Evolutionary conservation across 2,329 filamentous ascomycete species (phyloP).

Genomic region (Raffaelea deltoideospora): DNA sequence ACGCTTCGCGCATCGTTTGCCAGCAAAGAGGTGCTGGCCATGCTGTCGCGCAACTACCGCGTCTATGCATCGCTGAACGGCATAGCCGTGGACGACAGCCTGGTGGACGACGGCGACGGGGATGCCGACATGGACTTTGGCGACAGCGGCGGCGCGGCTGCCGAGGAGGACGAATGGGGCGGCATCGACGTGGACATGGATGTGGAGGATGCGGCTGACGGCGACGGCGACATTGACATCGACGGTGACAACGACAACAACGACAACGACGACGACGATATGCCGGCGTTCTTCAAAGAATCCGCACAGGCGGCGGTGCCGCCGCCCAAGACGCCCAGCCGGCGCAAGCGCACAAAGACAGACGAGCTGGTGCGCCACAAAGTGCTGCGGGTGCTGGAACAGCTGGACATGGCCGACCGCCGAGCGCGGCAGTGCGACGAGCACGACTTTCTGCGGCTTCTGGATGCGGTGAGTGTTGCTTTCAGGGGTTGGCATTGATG

Average conservation of each 20-base stretch:
- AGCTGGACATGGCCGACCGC: conserved; percentile 67
- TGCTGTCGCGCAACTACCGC: conserved; percentile 79
- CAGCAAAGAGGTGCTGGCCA: conserved; percentile 62
- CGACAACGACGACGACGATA: conserved; percentile 48
- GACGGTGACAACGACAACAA: too few species aligned
- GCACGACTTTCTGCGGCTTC: conserved; percentile 72
- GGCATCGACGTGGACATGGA: conserved; percentile 49
- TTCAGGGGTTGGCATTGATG: not conserved
- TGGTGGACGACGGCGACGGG: conserved; percentile 26
- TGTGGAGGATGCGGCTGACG: conserved; percentile 28
- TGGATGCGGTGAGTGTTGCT: conserved; percentile 35
- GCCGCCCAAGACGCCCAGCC: conserved; percentile 44
- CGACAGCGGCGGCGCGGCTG: conserved; percentile 25
- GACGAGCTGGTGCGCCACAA: conserved; percentile 74
- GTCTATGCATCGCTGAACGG: conserved; percentile 83
- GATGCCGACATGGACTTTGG: conserved; percentile 31
- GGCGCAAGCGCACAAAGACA: conserved; percentile 66
- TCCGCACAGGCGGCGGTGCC: conserved; percentile 19
- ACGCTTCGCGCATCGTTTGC: conserved; percentile 67
- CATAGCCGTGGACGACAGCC: conserved; percentile 57
- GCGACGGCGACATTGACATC: conserved; percentile 39
- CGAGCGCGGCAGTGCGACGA: conserved; percentile 79
- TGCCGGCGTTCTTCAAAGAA: conserved; percentile 76
- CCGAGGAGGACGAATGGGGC: conserved; percentile 29
- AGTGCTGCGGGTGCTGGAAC: conserved; percentile 69